phyloP scores from a whole-genome alignment of 2,329 filamentous ascomycete species.

The Apiospora pterosperma region DNA sequence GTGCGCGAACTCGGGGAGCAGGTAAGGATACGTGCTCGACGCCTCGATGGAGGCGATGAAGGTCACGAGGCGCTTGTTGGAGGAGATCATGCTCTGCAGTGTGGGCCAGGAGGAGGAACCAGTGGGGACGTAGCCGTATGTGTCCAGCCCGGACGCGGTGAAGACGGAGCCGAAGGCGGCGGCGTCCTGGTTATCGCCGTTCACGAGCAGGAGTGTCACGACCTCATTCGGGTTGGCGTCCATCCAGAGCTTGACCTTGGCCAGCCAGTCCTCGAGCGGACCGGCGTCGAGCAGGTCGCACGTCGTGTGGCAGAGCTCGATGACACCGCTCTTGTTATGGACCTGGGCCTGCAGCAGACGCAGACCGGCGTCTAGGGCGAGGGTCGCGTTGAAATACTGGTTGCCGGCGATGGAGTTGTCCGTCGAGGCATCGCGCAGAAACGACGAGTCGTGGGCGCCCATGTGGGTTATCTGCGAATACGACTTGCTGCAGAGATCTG shows the following conservation, averaged over 20 bases:
- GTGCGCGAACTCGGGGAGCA: conserved; percentile 61
- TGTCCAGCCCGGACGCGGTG: conserved; percentile 54
- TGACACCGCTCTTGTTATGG: conserved; percentile 55
- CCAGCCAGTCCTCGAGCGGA: conserved; percentile 60
- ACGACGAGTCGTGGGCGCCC: conserved; percentile 72
- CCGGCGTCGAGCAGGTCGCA: conserved; percentile 70
- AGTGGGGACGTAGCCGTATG: conserved; percentile 58
- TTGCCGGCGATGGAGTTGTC: conserved; percentile 64
- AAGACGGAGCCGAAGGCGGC: conserved; percentile 54
- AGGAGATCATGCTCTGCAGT: conserved; percentile 63
- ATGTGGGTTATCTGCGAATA: conserved; percentile 79
- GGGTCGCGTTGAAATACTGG: conserved; percentile 70
- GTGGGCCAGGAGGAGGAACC: conserved; percentile 62
- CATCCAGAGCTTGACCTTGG: conserved; percentile 65
- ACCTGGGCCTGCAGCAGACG: conserved; percentile 71
- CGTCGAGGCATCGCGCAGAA: conserved; percentile 62
- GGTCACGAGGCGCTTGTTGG: conserved; percentile 62
- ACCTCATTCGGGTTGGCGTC: conserved; percentile 69
- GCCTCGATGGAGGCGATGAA: conserved; percentile 59
- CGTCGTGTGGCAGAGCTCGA: conserved; percentile 67
- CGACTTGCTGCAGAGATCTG: conserved; percentile 63
- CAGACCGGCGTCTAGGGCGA: conserved; percentile 67
- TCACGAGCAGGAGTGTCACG: conserved; percentile 71
- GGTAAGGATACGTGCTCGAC: conserved; percentile 46
- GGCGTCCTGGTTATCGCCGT: conserved; percentile 58